Percentiles rank a stretch among this genome's conserved stretches.
Evolutionary conservation across 345 rosid genomes (phyloP).

Genomic region (Populus euphratica): DNA sequence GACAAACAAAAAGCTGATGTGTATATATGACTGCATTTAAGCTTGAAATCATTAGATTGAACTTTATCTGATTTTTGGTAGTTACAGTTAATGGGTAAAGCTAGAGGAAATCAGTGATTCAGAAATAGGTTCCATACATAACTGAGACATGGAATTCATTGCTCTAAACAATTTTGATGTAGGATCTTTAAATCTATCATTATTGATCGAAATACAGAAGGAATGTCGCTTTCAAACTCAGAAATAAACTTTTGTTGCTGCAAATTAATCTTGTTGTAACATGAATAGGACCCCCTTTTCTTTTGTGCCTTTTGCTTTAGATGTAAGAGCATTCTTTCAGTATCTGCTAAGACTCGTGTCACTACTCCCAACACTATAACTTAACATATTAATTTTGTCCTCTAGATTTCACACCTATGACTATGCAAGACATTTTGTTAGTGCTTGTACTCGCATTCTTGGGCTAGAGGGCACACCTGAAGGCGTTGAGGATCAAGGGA

Average conservation of each 20-base stretch:
- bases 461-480: slow-evolving; percentile 99
- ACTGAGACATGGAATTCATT: background rate
- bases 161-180: background rate
- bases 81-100: background rate
- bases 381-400: background rate
- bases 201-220: background rate
- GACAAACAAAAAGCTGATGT: background rate
- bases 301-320: slow-evolving; percentile 1
- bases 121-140: background rate
- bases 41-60: background rate
- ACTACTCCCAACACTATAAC: background rate
- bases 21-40: background rate
- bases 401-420: slow-evolving; percentile 92
- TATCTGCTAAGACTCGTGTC: background rate
- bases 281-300: background rate
- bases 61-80: background rate
- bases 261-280: background rate
- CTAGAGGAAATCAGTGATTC: background rate
- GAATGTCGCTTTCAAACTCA: background rate
- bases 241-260: background rate
- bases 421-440: slow-evolving; percentile 97
- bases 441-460: slow-evolving; percentile 98
- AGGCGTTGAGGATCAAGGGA: slow-evolving; percentile 98
- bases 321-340: slow-evolving; percentile 1
- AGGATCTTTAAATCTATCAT: background rate